These are phyloP conservation scores for Globisporangium radiosum DNA, from an alignment of 352 stramenopile species.

Conservation along the genomic window DNA sequence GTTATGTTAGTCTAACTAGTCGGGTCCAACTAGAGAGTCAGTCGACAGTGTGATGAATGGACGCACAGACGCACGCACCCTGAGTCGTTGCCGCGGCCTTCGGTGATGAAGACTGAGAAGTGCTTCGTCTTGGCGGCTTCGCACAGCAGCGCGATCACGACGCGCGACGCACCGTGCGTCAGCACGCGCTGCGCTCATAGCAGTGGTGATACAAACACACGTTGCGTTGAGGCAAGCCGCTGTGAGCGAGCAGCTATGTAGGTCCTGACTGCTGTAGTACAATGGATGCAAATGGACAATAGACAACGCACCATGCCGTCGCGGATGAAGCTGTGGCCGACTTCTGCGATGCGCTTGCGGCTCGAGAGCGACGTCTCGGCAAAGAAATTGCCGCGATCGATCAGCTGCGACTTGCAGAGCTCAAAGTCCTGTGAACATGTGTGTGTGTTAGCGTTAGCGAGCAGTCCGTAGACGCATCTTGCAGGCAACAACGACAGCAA, in stretches of 20 bases:
- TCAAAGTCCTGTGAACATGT: constrained; percentile 75
- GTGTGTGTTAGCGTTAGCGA: neutral
- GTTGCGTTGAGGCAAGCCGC: neutral
- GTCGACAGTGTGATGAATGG: neutral
- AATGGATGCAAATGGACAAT: neutral
- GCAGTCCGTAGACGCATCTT: too few species aligned
- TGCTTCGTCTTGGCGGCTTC: constrained; percentile 90
- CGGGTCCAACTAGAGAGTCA: neutral
- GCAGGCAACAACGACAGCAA: too few species aligned
- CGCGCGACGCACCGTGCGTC: constrained; percentile 90
- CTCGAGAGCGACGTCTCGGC: constrained; percentile 89
- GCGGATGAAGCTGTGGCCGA: constrained; percentile 93
- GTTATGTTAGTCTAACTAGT: neutral
- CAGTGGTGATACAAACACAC: neutral
- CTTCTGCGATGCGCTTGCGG: constrained; percentile 89
- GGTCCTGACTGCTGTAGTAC: too few species aligned
- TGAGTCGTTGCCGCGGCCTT: constrained; percentile 87
- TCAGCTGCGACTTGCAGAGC: constrained; percentile 85
- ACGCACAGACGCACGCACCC: constrained; percentile 40
- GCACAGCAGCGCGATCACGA: constrained; percentile 88
- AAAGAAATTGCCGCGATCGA: constrained; percentile 91
- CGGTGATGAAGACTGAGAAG: constrained; percentile 92
- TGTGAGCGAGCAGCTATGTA: neutral
- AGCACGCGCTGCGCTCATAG: constrained; percentile 70
- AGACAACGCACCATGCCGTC: constrained; percentile 78